Conservation (phyloP, 169 alveolate species). For the Babesia ovis region DNA sequence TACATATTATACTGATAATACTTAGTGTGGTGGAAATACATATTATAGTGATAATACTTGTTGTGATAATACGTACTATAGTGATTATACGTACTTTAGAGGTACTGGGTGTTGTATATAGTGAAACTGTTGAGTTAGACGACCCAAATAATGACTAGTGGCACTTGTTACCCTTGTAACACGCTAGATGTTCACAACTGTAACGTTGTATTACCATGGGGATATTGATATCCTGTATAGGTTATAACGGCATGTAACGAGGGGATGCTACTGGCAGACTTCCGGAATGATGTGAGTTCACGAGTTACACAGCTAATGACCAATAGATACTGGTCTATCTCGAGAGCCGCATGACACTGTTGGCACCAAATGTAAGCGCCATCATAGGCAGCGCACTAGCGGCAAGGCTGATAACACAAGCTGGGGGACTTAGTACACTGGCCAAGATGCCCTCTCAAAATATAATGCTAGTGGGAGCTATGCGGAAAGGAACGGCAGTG, state of each 20-base stretch:
- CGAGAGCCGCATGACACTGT: conserved; percentile 88
- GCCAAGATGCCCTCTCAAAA: conserved; percentile 92
- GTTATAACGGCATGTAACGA: conserved; percentile 68
- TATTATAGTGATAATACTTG: too few relatives aligned
- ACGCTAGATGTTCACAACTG: too few relatives aligned
- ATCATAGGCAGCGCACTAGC: conserved; percentile 95
- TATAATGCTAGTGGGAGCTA: conserved; percentile 84
- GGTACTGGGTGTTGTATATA: too few relatives aligned
- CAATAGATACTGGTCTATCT: conserved; percentile 71
- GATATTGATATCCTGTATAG: not conserved
- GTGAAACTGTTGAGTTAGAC: too few relatives aligned
- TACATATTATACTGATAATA: too few relatives aligned
- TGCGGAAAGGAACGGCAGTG: conserved; percentile 64
- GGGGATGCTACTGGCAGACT: conserved; percentile 74
- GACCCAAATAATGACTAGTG: too few relatives aligned
- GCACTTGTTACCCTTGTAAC: too few relatives aligned
- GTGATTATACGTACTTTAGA: too few relatives aligned
- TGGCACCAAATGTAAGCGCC: conserved; percentile 95
- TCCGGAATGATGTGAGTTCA: conserved; percentile 52
- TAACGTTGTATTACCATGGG: too few relatives aligned
- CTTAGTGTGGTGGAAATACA: too few relatives aligned
- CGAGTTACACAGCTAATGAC: not conserved
- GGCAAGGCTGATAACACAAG: conserved; percentile 94
- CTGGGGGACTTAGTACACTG: conserved; percentile 91
- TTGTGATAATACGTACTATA: too few relatives aligned